Base-by-base conservation (phyloP, 495 filamentous ascomycete species). In the Endocarpon pusillum region DNA sequence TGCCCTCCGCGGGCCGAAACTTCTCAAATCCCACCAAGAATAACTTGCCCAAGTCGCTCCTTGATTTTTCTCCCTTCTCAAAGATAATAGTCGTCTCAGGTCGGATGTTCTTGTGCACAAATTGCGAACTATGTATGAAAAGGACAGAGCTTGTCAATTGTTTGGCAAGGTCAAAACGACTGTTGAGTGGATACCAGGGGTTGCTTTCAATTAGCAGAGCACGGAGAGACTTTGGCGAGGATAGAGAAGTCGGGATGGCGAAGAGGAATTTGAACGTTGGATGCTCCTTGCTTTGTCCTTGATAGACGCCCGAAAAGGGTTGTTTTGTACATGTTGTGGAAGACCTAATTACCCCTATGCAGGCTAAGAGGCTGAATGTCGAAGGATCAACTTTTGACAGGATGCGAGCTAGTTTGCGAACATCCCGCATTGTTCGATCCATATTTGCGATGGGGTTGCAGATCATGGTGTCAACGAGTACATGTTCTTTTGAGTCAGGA, bases 101-200 rank as follows among this genome's bases (percentile, higher is more conserved):
- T 3, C 52, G 45, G 22, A 67, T 53, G 32, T 57, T 59, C 37
- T 67, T 66, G 42, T 68, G 62, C 3, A 64, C 58, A 31, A 61
- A 59, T 2, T 46, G 42, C 21, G 47, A 41, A 0, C 51, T 40
- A 35, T 68, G 64, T 5, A 64, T 36, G 32, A 46, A 61, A 19
- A 48, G 40, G 8, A 66, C 42, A 2, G 63, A 48, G 11, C 42
- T 44, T 0, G 54, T 51, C 10, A 65, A 42, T 28, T 47, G 30
- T 8, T 46, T 45, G 0, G 63, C 53, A 5, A 59, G 29, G 3
- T 33, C 39, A 10, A 56, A 34, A 17, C 45, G 39, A 1, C 14
- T 31, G 19, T 31, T 14, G 5, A 31, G 28, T 31, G 28, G 28
- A n/a, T n/a, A n/a, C n/a, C n/a, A n/a, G 28, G 19, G 19, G 28